Evolutionary conservation across 768 basidiomycete genomes (phyloP).

Genomic region (Psilocybe tampanensis): DNA sequence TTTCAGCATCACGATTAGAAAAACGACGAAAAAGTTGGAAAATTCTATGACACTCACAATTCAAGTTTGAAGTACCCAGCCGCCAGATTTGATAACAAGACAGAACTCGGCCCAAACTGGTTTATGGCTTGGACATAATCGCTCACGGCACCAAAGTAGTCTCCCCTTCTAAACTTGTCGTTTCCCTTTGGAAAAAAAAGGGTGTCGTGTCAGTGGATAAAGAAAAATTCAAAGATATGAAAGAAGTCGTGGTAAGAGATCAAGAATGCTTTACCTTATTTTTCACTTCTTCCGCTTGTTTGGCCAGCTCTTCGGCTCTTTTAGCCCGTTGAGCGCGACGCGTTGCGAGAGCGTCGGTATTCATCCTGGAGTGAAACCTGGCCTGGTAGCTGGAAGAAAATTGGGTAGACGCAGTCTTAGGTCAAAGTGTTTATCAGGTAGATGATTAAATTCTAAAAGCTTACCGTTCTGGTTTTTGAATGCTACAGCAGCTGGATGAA

Average conservation of each 20-base stretch:
- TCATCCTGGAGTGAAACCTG: not conserved
- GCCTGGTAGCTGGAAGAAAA: not conserved
- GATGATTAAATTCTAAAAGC: too few relatives aligned
- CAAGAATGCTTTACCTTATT: not conserved
- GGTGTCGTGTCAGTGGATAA: not conserved
- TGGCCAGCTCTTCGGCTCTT: not conserved
- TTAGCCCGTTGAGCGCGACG: not conserved
- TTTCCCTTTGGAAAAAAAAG: constrained; percentile 34
- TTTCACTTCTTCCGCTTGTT: not conserved
- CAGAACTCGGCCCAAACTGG: constrained; percentile 29
- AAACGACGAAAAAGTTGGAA: not conserved
- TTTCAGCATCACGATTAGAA: not conserved
- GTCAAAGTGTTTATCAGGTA: too few relatives aligned
- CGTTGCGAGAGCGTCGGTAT: not conserved
- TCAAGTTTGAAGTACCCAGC: constrained; percentile 38
- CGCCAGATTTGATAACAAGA: constrained; percentile 38
- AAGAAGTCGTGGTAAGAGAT: too few relatives aligned
- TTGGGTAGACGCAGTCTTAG: not conserved
- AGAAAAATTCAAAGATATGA: too few relatives aligned
- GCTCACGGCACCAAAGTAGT: constrained; percentile 30
- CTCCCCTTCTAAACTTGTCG: constrained; percentile 28
- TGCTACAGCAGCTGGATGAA: too few relatives aligned
- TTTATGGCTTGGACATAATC: constrained; percentile 31
- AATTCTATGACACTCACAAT: constrained; percentile 15
- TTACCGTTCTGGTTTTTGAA: too few relatives aligned